Base-by-base conservation (phyloP, 164 flowering plant species). In the Taxillus chinensis region DNA sequence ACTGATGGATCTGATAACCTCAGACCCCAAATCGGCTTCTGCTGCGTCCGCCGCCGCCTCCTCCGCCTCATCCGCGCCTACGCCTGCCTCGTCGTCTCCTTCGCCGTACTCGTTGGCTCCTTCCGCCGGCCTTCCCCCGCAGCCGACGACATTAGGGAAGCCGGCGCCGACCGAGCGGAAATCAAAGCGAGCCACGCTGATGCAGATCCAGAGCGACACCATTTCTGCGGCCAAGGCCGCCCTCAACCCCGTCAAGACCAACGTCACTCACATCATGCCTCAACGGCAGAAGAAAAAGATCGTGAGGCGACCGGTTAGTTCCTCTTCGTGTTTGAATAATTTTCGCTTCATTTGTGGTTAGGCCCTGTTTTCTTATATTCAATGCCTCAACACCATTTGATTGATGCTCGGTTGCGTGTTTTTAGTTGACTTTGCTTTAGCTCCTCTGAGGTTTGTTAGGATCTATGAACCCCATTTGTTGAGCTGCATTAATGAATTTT, bases 151-250 rank as follows among this genome's bases (percentile, higher is more conserved):
- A 7, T 65, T 75, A 5, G 87, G 84, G 37, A 79, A 67, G 42
- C 82, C 84, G 42, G 71, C 46, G 7, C 74, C 49, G 45, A 64
- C 79, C 8, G 97, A 93, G 67, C 79, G 79, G 68, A 90, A 70
- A 68, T 70, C 89, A 8, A 90, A 79, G 81, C 84, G 69, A 62
- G 72, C 78, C 17, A 67, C 92, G 7, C 67, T 93, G 14, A 68
- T 81, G 87, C 97, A 93, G 95, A 87, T 93, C 80, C 99, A 90
- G 57, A 89, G 76, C 59, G 99, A 93, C 62, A 90, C 99, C 54
- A 78, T 90, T 59, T 86, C 97, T 14, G 99, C 85, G 27, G 99
- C 99, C 43, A 93, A 81, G 70, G 85, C 86, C 37, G 89, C 90
- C 62, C 64, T 88, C 43, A 74, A 80, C 60, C 85, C 91, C 15